Evolutionary conservation across 108 stramenopile genomes (phyloP).

Genomic region (Skeletonema menzelii): DNA sequence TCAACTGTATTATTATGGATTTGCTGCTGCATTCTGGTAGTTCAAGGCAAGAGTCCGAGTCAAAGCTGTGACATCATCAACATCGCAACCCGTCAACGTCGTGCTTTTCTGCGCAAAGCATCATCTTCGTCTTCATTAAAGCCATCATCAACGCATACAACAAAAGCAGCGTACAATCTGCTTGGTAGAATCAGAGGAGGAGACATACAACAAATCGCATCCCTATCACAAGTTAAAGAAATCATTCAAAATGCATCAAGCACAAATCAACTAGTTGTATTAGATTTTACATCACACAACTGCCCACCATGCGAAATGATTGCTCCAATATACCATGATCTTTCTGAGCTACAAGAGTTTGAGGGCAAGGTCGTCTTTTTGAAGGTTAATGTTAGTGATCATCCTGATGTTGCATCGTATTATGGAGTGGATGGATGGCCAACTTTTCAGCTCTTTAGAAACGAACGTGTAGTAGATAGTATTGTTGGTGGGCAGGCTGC

Average conservation of each 20-base stretch:
- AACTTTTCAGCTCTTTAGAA: slow-evolving; percentile 28
- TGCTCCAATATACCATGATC: slow-evolving; percentile 21
- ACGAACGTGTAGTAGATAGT: slow-evolving; percentile 1
- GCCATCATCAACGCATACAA: background rate
- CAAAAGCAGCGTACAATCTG: background rate
- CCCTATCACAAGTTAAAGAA: slow-evolving; percentile 12
- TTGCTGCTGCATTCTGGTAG: background rate
- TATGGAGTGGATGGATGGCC: slow-evolving; percentile 41
- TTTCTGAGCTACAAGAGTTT: slow-evolving; percentile 20
- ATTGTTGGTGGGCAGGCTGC: slow-evolving; percentile 29
- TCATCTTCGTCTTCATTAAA: background rate
- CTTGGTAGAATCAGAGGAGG: slow-evolving; percentile 6
- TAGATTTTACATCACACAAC: slow-evolving; percentile 31
- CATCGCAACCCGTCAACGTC: background rate
- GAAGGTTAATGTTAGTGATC: slow-evolving; percentile 31
- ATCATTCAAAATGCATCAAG: slow-evolving; percentile 8
- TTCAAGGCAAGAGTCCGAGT: background rate
- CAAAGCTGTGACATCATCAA: background rate
- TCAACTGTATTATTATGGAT: background rate
- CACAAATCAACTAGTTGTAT: slow-evolving; percentile 12
- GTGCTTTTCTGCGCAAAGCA: background rate
- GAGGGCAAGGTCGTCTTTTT: slow-evolving; percentile 9
- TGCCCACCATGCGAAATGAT: slow-evolving; percentile 45
- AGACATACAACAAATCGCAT: slow-evolving; percentile 12
- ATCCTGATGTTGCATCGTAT: slow-evolving; percentile 20